Evolutionary conservation across 2,329 filamentous ascomycete species (phyloP).

Genomic region (Aspergillus glaucus): DNA sequence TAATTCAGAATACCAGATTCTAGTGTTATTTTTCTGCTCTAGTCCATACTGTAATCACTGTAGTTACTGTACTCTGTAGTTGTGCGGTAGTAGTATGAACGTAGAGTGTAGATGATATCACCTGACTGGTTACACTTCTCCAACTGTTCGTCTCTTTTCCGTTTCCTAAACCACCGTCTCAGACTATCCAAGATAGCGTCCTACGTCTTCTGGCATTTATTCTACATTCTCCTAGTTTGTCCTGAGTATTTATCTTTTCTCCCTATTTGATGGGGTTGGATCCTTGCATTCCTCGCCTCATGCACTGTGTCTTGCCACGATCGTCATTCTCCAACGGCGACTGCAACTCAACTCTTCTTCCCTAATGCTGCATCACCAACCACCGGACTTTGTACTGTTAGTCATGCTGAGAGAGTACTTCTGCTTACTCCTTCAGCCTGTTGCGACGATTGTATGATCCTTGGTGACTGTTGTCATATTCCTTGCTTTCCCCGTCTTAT

Average conservation of each 20-base stretch:
- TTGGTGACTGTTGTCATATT: background rate
- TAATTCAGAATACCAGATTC: background rate
- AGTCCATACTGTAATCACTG: background rate
- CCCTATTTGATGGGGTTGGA: background rate
- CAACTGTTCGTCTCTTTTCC: background rate
- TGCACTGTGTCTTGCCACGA: constrained; percentile 12
- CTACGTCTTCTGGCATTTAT: too few relatives aligned
- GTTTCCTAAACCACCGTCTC: background rate
- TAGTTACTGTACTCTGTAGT: background rate
- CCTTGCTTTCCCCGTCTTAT: constrained; percentile 1
- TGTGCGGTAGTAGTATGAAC: background rate
- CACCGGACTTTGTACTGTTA: background rate
- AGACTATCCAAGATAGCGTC: too few relatives aligned
- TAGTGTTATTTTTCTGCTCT: background rate
- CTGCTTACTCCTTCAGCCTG: background rate
- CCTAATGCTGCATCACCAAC: background rate
- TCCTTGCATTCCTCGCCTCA: constrained; percentile 5
- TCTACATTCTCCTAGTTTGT: too few relatives aligned
- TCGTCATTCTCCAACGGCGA: constrained; percentile 6
- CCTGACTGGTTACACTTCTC: background rate
- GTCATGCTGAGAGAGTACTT: background rate
- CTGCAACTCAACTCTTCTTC: background rate
- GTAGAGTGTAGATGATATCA: background rate
- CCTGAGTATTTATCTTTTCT: background rate
- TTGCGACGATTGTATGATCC: background rate